These are phyloP conservation scores for Citrus unshiu DNA, from an alignment of 345 rosid genomes.

Conservation along the genomic window DNA sequence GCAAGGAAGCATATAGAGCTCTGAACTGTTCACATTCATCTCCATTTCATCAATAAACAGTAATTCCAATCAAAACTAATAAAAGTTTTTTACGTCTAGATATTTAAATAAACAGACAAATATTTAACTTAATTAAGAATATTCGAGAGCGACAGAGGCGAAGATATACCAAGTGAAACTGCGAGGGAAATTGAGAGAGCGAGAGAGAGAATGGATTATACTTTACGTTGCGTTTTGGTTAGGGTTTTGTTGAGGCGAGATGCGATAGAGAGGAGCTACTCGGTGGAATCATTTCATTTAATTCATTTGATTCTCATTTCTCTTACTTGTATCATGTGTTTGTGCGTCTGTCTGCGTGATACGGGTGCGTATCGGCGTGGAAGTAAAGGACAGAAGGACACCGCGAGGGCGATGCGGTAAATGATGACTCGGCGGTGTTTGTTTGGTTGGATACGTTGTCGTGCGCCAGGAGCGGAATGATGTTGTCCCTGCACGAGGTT, in stretches of 20 bases:
- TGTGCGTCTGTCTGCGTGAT: neutral
- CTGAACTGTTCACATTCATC: slow-evolving; percentile 21
- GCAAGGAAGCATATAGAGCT: slow-evolving; percentile 39
- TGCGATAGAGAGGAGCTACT: neutral
- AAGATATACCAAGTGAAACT: slow-evolving; percentile 9
- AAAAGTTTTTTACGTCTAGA: neutral
- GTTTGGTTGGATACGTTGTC: neutral
- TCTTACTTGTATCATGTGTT: neutral
- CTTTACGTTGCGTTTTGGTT: neutral
- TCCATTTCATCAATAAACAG: slow-evolving; percentile 2
- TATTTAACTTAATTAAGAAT: neutral
- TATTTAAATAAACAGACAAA: neutral
- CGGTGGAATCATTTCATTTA: neutral
- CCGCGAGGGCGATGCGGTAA: neutral
- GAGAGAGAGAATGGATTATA: neutral
- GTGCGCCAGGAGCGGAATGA: neutral
- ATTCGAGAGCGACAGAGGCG: neutral
- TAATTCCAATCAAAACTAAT: neutral
- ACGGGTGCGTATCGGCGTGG: slow-evolving; percentile 7
- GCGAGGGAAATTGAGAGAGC: neutral
- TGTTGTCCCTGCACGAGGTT: neutral
- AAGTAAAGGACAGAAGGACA: neutral
- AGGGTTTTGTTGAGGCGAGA: slow-evolving; percentile 1
- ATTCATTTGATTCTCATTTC: neutral
- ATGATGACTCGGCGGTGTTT: neutral